Percentiles rank a stretch among this genome's conserved stretches.
Evolutionary conservation across 2,329 filamentous ascomycete species (phyloP).

Genomic region (Diaporthe aspalathi): DNA sequence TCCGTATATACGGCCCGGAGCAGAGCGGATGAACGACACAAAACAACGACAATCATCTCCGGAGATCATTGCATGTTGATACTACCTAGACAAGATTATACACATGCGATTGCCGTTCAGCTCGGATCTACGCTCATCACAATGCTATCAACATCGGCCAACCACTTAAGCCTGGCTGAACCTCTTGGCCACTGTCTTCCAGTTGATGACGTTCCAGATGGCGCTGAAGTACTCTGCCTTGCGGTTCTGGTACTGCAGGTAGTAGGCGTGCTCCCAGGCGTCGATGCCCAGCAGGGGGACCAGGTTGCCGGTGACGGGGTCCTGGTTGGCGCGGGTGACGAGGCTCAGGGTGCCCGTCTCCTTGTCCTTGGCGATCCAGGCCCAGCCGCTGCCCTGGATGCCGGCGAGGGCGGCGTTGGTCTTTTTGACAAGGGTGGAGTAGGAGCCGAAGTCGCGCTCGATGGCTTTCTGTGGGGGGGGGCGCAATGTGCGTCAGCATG

Average conservation of each 20-base stretch:
- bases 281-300: constrained; percentile 88
- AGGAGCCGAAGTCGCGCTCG: constrained; percentile 73
- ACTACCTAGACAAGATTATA: constrained; percentile 18
- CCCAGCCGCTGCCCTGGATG: constrained; percentile 90
- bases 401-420: constrained; percentile 77
- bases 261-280: constrained; percentile 97
- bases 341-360: constrained; percentile 70
- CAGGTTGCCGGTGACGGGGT: constrained; percentile 86
- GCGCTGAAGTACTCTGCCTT: constrained; percentile 96
- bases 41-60: not conserved
- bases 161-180: constrained; percentile 54
- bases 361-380: constrained; percentile 84
- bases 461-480: constrained; percentile 63
- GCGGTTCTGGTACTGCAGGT: constrained; percentile 95
- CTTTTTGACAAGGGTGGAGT: constrained; percentile 72
- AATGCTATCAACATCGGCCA: not conserved
- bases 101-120: not conserved
- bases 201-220: constrained; percentile 96
- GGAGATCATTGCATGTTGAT: not conserved
- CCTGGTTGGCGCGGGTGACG: constrained; percentile 85
- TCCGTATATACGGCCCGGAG: not conserved
- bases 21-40: no score
- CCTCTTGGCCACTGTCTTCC: constrained; percentile 87
- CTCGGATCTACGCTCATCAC: not conserved
- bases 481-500: not conserved